Evolutionary conservation across 164 flowering plant genomes (phyloP), one percentile per base, ranked within the genome.

Genomic region (Macadamia integrifolia): DNA sequence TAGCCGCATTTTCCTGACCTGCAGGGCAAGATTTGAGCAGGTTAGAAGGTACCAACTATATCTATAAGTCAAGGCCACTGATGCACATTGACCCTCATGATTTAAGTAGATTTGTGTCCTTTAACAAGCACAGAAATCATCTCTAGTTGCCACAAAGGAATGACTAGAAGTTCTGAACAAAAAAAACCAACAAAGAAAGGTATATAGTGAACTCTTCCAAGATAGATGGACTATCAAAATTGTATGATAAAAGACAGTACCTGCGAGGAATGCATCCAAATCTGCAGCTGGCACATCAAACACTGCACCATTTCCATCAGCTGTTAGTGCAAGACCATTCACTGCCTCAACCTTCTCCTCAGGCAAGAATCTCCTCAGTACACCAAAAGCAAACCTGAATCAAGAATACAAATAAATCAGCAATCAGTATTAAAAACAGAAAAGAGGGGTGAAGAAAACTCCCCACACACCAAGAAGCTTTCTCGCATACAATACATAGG

Each of bases 281-380:
- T 94, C 92, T 65, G 70, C 87, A 66, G 66, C 70, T 15, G 91
- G 73, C 64, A 94, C 96, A 79, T 92, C 99, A 77, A 94, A 92
- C 12, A 94, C 96, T 6, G 92, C 98, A 74, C 97, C 98, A 8
- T 32, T 83, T 30, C 92, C 92, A 77, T 92, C 94, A 74, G 89
- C 89, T 2, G 97, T 92, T 58, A 94, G 86, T 42, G 90, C 59
- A 74, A 92, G 73, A 66, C 98, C 99, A 70, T 82, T 80, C 53
- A 94, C 75, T 6, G 79, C 66, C 68, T 85, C 86, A 57, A 92
- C 95, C 76, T 92, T 90, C 44, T 90, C 89, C 72, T 92, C 97
- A 6, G 99, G 98, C 69, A 92, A 67, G 71, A 92, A 89, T 72
- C 93, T 86, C 80, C 88, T 81, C 84, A 94, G 69, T 28, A 84